Evolutionary conservation across 2,329 filamentous ascomycete species (phyloP), one percentile per base, ranked within the genome.

Genomic region (Esteya vermicola): DNA sequence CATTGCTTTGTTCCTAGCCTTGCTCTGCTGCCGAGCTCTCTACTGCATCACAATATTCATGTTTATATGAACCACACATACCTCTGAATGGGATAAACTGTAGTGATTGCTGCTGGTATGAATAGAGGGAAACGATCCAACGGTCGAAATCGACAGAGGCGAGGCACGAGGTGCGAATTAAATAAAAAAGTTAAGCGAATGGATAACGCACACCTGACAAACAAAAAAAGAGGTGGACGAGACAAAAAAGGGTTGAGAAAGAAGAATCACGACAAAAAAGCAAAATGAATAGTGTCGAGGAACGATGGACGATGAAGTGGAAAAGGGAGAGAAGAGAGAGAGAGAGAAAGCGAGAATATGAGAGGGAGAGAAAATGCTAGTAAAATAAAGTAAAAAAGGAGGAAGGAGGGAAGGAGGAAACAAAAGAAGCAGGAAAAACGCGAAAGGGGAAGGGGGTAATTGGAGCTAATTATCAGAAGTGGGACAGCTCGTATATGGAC

Each of bases 221-320:
- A 26, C 7, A 10, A 13, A 31, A 38, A 6, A 31, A 37, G 31
- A 38, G 31, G 18, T 26, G 8, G 22, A 27, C 18, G 31, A 26
- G 27, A 31, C n/a, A 38, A 38, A 40, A 33, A 14, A 25, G 21
- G n/a, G n/a, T n/a, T n/a, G n/a, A n/a, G 8, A 31, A 37, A 38
- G 31, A 38, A 18, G 36, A 9, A 30, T 26, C 18, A 38, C 36
- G 27, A 31, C n/a, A 38, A 38, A 40, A 33, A 14, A 25, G 21
- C 36, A 32, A 43, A 32, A 45, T 36, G 16, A 16, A 32, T 26
- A 35, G 19, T 20, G 39, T 40, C 43, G 45, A 39, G 33, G 41
- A 46, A 39, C 35, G 43, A 47, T 47, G 45, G 43, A 45, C 45
- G 34, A 47, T 39, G 40, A 45, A 45, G 21, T 31, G 37, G 32